Evolutionary conservation across 306 rosid species (phyloP), one percentile per base, ranked within the genome.

Genomic region (Albizia julibrissin): DNA sequence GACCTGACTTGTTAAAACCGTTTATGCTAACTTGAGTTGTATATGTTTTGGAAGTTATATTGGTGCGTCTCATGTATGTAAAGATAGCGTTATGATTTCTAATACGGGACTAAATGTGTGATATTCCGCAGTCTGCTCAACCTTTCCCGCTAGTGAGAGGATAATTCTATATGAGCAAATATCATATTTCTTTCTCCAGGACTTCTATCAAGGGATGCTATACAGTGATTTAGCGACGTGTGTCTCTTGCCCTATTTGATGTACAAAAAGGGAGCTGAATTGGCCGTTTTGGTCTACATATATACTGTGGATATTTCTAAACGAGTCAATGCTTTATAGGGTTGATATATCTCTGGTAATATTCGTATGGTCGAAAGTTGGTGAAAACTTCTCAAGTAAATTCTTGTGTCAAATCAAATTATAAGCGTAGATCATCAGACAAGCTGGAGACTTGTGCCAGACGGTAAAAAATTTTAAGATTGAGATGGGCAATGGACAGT

Each of bases 1-100:
- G 90, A 88, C 92, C 87, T 87, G 90, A 88, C 92, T 81, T 76
- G 79, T 88, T 77, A 82, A 64, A 56, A 74, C 33, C 46, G 44
- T 76, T 83, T 85, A 92, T 82, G 84, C 89, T 86, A 74, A 87
- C 87, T 84, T 89, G 92, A 82, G 87, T 71, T 95, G 95, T 93
- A 95, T 89, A 95, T 95, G 90, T 87, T 87, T 86, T 91, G 89
- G 86, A 91, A 90, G 88, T 79, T 87, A 82, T 69, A 79, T 86
- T 82, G 85, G 89, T 76, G 80, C 86, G 83, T 84, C 78, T 80
- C 87, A 34, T 86, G 81, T 84, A 79, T 86, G 80, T 91, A 84
- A 82, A 79, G 70, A 79, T 86, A 83, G 86, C 76, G 84, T 82
- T 83, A 52, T 81, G 85, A 85, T 75, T n/a, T n/a, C 77, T 80